These are phyloP conservation scores for Colletotrichum sp. DNA, from an alignment of 2,329 filamentous ascomycete species.

Conservation along the genomic window DNA sequence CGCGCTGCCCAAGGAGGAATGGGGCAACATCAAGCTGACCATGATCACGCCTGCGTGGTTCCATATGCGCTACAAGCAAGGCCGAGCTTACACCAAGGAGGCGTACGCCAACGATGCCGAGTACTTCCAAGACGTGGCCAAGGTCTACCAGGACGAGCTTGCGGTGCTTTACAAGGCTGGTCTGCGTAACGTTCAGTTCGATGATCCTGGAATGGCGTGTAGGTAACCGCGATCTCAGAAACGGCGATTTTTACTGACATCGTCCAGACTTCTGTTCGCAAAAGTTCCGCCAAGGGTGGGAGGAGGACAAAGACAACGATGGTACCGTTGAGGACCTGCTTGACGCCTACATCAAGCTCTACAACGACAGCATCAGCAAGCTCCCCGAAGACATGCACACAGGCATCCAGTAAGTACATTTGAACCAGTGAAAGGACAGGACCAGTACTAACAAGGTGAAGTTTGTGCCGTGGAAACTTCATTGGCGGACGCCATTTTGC, in stretches of 20 bases:
- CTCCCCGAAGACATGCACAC: constrained; percentile 74
- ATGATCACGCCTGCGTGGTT: constrained; percentile 60
- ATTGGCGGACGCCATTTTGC: constrained; percentile 70
- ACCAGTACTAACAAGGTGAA: not conserved
- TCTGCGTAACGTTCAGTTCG: constrained; percentile 70
- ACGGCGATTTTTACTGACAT: not conserved
- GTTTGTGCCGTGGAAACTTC: constrained; percentile 62
- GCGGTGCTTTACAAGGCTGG: constrained; percentile 66
- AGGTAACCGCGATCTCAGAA: constrained; percentile 33
- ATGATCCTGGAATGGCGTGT: constrained; percentile 73
- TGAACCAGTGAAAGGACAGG: rapidly evolving
- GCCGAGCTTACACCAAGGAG: constrained; percentile 27
- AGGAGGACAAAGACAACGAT: constrained; percentile 69
- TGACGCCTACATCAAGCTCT: constrained; percentile 77
- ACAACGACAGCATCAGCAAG: constrained; percentile 73
- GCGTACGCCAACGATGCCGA: constrained; percentile 40
- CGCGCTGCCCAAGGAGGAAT: constrained; percentile 49
- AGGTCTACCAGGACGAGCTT: constrained; percentile 69
- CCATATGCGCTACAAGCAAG: constrained; percentile 32
- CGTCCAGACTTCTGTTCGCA: constrained; percentile 72
- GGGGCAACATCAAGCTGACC: constrained; percentile 58
- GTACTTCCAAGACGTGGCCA: constrained; percentile 70
- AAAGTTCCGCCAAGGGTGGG: constrained; percentile 74
- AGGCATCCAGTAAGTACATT: constrained; percentile 62
- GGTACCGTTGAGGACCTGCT: constrained; percentile 72